A percentile compares a stretch with the other conserved stretches of the same genome.
phyloP scores from a whole-genome alignment of 805 yeast species.

The Starmerella potacharoeniae region DNA sequence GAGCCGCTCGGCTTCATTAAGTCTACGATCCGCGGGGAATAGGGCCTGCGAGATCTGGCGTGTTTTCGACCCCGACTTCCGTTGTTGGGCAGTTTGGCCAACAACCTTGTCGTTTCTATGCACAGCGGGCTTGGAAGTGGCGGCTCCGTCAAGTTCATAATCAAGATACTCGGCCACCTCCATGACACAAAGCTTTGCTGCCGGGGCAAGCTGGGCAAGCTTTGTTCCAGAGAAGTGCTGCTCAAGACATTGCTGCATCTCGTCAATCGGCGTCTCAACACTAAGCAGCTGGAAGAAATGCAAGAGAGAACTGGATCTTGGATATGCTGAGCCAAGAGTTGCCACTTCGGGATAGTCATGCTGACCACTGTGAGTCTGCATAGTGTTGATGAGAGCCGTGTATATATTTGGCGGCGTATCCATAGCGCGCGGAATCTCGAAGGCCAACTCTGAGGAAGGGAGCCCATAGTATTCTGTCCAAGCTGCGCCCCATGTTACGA shows the following conservation, averaged over 20 bases:
- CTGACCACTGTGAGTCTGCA: not conserved
- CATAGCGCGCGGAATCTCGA: not conserved
- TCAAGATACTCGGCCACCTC: slow-evolving; percentile 27
- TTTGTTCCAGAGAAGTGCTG: not conserved
- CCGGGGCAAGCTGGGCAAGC: slow-evolving; percentile 29
- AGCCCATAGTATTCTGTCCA: slow-evolving; percentile 48
- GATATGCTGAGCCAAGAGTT: not conserved
- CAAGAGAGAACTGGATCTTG: not conserved
- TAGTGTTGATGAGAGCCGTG: not conserved
- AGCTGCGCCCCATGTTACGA: slow-evolving; percentile 62
- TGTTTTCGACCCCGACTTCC: no score
- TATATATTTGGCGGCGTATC: not conserved
- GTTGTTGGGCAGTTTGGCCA: not conserved
- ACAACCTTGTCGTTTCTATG: no score
- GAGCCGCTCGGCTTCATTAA: slow-evolving; percentile 60
- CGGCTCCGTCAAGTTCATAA: not conserved
- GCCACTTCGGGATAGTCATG: not conserved
- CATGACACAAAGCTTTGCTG: slow-evolving; percentile 54
- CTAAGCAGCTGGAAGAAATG: not conserved
- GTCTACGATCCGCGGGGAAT: slow-evolving; percentile 67
- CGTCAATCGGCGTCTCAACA: not conserved
- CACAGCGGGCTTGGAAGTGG: not conserved
- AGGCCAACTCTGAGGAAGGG: not conserved
- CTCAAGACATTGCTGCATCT: not conserved
- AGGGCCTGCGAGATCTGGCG: slow-evolving; percentile 31